Base-by-base conservation (phyloP, 768 basidiomycete species). In the Lentinula raphanica region DNA sequence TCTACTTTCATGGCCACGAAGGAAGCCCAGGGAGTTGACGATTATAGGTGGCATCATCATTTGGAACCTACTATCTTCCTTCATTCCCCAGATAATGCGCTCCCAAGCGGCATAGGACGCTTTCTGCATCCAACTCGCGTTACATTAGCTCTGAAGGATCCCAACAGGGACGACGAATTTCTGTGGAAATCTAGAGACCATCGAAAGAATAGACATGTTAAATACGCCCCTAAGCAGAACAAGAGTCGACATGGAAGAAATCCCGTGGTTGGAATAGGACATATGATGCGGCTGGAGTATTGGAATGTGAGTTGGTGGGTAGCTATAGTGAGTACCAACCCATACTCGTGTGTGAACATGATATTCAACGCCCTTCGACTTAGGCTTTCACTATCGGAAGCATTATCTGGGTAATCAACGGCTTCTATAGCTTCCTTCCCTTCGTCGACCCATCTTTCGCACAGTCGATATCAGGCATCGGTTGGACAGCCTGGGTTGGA, bases 371-470 rank as follows among this genome's bases (percentile, higher is more conserved):
- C n/a, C n/a, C n/a, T n/a, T n/a, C n/a, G n/a, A 32, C 19, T 4
- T 28, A 75, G 76, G 61, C 65, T 3, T 79, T 79, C 60, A 76
- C 75, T 0, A 57, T 74, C 17, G 79, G 80, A 31, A 76, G 73
- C 49, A 67, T 76, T 9, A 73, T 79, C 6, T 79, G 83, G 83
- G 79, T 83, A 12, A 67, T 82, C 49, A 85, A 86, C 63, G 83
- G 82, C 12, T 83, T 83, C 61, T 64, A 77, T 44, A 73, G 76
- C 3, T 83, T 81, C 65, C 74, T 83, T 3, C 83, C 83, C 0
- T 71, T 79, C 54, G 62, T 75, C 31, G 61, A 67, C 60, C 58
- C 68, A 8, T 62, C 69, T 29, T 65, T 70, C 29, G 40, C 67
- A 49, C 65, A 68, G 50, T 66, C 67, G 2, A 68, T 66, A 1